Percentiles rank a stretch among this genome's conserved stretches.
phyloP scores from a whole-genome alignment of 768 basidiomycete species.

The Leccinum disarticulatum region DNA sequence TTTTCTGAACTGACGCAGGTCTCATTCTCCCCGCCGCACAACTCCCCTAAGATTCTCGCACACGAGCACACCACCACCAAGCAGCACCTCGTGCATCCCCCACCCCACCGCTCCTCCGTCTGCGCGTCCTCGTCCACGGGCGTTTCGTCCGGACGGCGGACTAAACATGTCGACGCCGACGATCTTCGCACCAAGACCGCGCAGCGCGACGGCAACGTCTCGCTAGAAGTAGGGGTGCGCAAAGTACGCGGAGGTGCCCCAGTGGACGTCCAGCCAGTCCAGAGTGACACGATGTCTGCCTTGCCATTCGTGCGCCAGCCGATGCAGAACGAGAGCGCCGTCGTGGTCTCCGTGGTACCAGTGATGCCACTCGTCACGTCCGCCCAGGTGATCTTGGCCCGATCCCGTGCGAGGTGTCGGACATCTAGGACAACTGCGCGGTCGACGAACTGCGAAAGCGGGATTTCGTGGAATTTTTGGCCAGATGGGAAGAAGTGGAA shows the following conservation, averaged over 20 bases:
- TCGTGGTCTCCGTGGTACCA: neutral
- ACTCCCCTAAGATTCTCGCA: conserved; percentile 63
- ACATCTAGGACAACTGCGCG: conserved; percentile 59
- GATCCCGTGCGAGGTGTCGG: conserved; percentile 37
- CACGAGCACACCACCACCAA: conserved; percentile 63
- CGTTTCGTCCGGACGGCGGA: conserved; percentile 68
- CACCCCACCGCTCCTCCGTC: conserved; percentile 30
- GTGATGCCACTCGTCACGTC: conserved; percentile 10
- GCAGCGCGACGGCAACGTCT: conserved; percentile 50
- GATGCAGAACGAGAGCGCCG: conserved; percentile 12
- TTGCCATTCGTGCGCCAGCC: conserved; percentile 30
- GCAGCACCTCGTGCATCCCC: conserved; percentile 56
- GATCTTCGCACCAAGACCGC: conserved; percentile 51
- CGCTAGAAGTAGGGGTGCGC: conserved; percentile 64
- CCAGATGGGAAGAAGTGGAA: conserved; percentile 66
- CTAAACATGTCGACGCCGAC: conserved; percentile 53
- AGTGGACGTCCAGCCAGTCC: conserved; percentile 65
- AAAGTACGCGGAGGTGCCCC: conserved; percentile 50
- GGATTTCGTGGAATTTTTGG: conserved; percentile 56
- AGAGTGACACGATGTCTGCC: conserved; percentile 49
- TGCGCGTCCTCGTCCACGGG: conserved; percentile 13
- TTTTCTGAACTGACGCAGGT: conserved; percentile 42
- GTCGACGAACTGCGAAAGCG: conserved; percentile 52
- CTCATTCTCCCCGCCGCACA: conserved; percentile 28
- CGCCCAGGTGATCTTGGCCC: conserved; percentile 57